Conservation (phyloP, 1,139 yeast species). For the Blastobotrys ciferrii region DNA sequence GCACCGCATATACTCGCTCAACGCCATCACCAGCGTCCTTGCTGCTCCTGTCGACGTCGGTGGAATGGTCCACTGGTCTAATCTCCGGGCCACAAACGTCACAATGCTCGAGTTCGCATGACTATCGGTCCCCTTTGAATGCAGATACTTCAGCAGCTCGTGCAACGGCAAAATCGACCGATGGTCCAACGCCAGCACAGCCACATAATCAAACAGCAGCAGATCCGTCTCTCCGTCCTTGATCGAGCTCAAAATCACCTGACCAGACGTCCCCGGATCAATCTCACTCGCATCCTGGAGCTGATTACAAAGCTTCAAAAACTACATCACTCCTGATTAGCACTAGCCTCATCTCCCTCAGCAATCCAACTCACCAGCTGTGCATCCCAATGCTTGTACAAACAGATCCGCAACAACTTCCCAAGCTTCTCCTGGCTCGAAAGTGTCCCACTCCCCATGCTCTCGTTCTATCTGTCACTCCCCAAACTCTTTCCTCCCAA, state of each 20-base stretch:
- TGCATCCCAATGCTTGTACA: constrained; percentile 25
- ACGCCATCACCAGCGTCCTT: constrained; percentile 11
- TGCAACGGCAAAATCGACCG: constrained; percentile 28
- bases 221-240: constrained; percentile 27
- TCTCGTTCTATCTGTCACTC: neutral
- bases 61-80: constrained; percentile 11
- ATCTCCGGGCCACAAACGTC: constrained; percentile 3
- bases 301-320: constrained; percentile 33
- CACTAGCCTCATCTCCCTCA: neutral
- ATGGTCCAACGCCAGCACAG: constrained; percentile 31
- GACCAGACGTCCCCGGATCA: constrained; percentile 5
- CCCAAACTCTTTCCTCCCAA: neutral
- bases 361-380: constrained; percentile 18
- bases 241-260: constrained; percentile 9
- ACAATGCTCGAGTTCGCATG: neutral
- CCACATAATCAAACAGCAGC: constrained; percentile 35
- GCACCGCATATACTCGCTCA: constrained; percentile 16
- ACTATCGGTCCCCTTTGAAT: neutral
- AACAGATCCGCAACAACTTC: constrained; percentile 25
- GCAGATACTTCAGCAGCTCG: constrained; percentile 23
- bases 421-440: constrained; percentile 20
- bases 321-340: constrained; percentile 18
- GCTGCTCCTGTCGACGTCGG: neutral
- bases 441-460: neutral
- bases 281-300: constrained; percentile 29